Conservation (phyloP, 208 protist species). For the Leishmania arabica region DNA sequence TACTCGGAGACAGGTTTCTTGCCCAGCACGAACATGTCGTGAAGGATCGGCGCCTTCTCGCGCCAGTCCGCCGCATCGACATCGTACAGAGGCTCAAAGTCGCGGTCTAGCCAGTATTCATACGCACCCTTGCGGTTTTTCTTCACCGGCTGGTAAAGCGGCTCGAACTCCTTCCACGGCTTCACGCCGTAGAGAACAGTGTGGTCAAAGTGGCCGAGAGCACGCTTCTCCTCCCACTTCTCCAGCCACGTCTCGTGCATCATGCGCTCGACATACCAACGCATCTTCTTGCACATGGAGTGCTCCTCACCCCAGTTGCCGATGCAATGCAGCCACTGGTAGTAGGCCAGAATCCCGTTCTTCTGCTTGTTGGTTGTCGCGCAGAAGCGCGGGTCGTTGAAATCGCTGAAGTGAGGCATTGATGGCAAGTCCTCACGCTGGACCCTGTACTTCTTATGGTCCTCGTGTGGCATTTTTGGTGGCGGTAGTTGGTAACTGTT, state of each 20-base stretch:
- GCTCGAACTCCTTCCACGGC: conserved; percentile 91
- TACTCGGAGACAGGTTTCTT: conserved; percentile 78
- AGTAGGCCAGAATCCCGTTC: conserved; percentile 90
- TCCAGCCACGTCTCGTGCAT: conserved; percentile 89
- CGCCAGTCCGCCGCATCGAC: conserved; percentile 76
- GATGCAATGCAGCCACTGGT: conserved; percentile 92
- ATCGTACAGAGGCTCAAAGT: conserved; percentile 88
- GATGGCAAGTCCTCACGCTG: conserved; percentile 82
- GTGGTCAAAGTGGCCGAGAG: conserved; percentile 89
- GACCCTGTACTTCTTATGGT: conserved; percentile 86
- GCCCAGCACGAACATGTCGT: conserved; percentile 89
- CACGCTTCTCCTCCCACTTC: conserved; percentile 90
- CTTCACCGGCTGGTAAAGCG: conserved; percentile 90
- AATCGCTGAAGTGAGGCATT: conserved; percentile 87
- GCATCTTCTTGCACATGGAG: conserved; percentile 93
- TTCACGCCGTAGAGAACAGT: conserved; percentile 86
- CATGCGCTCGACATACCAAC: conserved; percentile 91
- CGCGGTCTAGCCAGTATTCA: conserved; percentile 87
- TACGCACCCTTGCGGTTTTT: conserved; percentile 89
- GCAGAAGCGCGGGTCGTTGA: conserved; percentile 84
- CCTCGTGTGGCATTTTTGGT: conserved; percentile 74
- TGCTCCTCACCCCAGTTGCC: conserved; percentile 93
- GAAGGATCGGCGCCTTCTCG: conserved; percentile 86
- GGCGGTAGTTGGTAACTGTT: neutral
- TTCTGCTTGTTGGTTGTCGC: conserved; percentile 79